Percentiles rank a stretch among this genome's conserved stretches.
Conservation (phyloP, 2,329 filamentous ascomycete genomes). For the Emydomyces testavorans region DNA sequence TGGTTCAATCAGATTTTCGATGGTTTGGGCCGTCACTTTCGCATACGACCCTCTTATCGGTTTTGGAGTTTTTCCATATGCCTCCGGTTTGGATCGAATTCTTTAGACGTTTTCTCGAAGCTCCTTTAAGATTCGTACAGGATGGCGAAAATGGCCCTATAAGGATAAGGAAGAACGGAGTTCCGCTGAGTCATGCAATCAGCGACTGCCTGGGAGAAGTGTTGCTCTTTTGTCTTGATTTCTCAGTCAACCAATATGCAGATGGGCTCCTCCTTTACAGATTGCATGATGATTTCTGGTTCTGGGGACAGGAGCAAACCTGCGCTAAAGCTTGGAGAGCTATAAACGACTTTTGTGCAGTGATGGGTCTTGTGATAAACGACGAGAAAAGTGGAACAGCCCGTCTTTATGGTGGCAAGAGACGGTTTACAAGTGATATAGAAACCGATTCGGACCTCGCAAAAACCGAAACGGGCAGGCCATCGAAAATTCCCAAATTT, state of each 20-base stretch:
- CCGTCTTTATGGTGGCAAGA: constrained; percentile 25
- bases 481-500: constrained; percentile 9
- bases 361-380: constrained; percentile 50
- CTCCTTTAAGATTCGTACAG: constrained; percentile 47
- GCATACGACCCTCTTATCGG: constrained; percentile 47
- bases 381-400: constrained; percentile 46
- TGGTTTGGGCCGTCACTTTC: constrained; percentile 49
- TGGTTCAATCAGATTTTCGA: constrained; percentile 48
- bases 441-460: constrained; percentile 9
- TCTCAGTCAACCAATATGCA: constrained; percentile 49
- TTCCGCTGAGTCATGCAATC: constrained; percentile 49
- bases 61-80: constrained; percentile 50
- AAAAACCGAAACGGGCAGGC: not conserved
- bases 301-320: constrained; percentile 47
- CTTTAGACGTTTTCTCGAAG: constrained; percentile 48
- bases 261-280: constrained; percentile 47
- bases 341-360: constrained; percentile 43
- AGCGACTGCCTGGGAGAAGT: constrained; percentile 50
- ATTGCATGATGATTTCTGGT: constrained; percentile 56
- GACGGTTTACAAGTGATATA: constrained; percentile 6
- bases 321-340: constrained; percentile 50
- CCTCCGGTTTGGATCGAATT: constrained; percentile 47
- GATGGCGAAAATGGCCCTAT: constrained; percentile 39
- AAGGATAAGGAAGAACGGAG: constrained; percentile 43
- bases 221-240: constrained; percentile 54